Percentiles rank a stretch among this genome's conserved stretches.
These are phyloP conservation scores for Orobanche coerulescens DNA, from an alignment of 257 asterid genomes.

Conservation along the genomic window DNA sequence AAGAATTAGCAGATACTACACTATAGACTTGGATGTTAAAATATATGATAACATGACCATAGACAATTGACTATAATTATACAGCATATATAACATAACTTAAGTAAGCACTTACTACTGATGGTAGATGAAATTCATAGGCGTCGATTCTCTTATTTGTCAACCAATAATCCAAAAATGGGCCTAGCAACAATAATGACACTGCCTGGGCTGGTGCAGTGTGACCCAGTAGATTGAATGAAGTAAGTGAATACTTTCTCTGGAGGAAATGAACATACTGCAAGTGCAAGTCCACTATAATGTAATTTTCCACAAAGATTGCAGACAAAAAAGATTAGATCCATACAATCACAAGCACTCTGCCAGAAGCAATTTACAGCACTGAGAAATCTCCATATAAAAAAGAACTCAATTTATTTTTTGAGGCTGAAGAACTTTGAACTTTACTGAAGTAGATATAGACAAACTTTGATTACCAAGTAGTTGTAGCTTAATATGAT, in stretches of 20 bases:
- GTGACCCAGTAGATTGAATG: conserved; percentile 94
- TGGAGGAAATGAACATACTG: too few species aligned
- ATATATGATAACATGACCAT: too few species aligned
- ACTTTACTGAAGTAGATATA: too few species aligned
- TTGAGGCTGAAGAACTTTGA: neutral
- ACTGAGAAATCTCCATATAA: neutral
- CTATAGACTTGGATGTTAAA: too few species aligned
- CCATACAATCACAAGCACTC: neutral
- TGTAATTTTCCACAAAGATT: conserved; percentile 13
- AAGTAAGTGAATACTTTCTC: too few species aligned
- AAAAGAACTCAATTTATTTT: neutral
- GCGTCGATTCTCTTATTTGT: conserved; percentile 78
- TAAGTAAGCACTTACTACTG: conserved; percentile 32
- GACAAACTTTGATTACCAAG: too few species aligned
- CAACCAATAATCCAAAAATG: conserved; percentile 91
- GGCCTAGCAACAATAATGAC: conserved; percentile 70
- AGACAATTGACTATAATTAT: neutral
- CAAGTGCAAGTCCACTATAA: conserved; percentile 25
- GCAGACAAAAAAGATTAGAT: conserved; percentile 12
- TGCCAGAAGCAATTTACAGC: conserved; percentile 11
- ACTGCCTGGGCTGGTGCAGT: conserved; percentile 98
- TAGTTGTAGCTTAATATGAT: neutral
- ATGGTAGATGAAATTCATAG: conserved; percentile 47
- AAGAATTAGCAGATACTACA: too few species aligned
- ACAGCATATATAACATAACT: conserved; percentile 2